Conservation (phyloP, 2,329 filamentous ascomycete genomes). For the Penicillium corylophilum region DNA sequence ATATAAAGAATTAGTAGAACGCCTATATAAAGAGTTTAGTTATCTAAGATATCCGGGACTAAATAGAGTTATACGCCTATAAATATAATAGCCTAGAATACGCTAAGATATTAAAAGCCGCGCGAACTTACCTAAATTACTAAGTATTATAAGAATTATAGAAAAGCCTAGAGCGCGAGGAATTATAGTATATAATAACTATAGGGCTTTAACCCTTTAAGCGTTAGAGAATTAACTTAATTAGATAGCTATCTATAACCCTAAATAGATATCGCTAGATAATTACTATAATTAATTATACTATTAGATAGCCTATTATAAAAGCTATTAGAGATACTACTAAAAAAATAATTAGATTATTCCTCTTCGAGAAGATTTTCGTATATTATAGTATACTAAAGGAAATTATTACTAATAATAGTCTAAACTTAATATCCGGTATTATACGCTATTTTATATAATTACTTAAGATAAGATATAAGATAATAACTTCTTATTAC, state of each 20-base stretch:
- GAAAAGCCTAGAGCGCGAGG: background rate
- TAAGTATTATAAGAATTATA: background rate
- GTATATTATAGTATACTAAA: background rate
- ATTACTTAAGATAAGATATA: background rate
- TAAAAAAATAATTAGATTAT: background rate
- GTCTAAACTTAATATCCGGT: too few relatives aligned
- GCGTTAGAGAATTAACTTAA: background rate
- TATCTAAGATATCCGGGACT: background rate
- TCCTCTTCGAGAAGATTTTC: slow-evolving; percentile 2
- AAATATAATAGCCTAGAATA: background rate
- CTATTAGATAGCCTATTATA: background rate
- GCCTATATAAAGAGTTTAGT: background rate
- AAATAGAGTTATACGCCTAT: background rate
- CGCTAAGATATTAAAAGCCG: background rate
- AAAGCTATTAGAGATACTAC: background rate
- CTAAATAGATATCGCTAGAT: background rate
- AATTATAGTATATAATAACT: background rate
- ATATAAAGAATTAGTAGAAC: background rate
- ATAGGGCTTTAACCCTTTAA: background rate
- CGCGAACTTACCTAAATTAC: background rate
- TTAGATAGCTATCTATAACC: background rate
- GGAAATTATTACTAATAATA: too few relatives aligned
- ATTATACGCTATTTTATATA: background rate
- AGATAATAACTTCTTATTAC: slow-evolving; percentile 1
- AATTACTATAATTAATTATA: too few relatives aligned